Evolutionary conservation across 768 basidiomycete genomes (phyloP).

Genomic region (Mycena rebaudengoi): DNA sequence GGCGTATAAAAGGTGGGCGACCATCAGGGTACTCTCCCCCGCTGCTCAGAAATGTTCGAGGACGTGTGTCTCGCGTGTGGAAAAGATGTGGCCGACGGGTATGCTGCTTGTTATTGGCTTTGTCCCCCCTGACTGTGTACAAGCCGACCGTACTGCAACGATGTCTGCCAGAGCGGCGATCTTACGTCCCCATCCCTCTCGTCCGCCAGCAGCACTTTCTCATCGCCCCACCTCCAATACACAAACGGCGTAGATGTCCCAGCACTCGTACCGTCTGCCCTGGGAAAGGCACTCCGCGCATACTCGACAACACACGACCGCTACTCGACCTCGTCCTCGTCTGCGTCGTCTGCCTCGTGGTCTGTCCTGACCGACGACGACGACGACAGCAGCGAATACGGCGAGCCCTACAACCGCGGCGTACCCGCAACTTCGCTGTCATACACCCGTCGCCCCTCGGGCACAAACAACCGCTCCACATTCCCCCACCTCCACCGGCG

Average conservation of each 20-base stretch:
- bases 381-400: conserved; percentile 72
- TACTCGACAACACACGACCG: conserved; percentile 57
- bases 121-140: conserved; percentile 27
- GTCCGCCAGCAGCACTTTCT: conserved; percentile 71
- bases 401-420: conserved; percentile 54
- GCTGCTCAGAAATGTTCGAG: conserved; percentile 67
- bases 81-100: conserved; percentile 73
- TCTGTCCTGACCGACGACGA: conserved; percentile 73
- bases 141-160: conserved; percentile 76
- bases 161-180: conserved; percentile 70
- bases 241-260: conserved; percentile 69
- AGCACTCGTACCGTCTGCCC: conserved; percentile 69
- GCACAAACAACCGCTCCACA: conserved; percentile 72
- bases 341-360: conserved; percentile 71
- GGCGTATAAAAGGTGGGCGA: background rate
- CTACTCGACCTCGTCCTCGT: conserved; percentile 69
- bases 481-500: conserved; percentile 65
- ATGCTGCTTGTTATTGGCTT: conserved; percentile 34
- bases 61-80: conserved; percentile 81
- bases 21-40: conserved; percentile 11
- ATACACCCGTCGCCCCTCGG: conserved; percentile 75
- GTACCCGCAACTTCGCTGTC: conserved; percentile 51
- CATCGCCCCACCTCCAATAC: conserved; percentile 69
- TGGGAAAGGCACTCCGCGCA: conserved; percentile 61
- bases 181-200: conserved; percentile 73